Evolutionary conservation across 306 rosid species (phyloP).

Genomic region (Corylus heterophylla): DNA sequence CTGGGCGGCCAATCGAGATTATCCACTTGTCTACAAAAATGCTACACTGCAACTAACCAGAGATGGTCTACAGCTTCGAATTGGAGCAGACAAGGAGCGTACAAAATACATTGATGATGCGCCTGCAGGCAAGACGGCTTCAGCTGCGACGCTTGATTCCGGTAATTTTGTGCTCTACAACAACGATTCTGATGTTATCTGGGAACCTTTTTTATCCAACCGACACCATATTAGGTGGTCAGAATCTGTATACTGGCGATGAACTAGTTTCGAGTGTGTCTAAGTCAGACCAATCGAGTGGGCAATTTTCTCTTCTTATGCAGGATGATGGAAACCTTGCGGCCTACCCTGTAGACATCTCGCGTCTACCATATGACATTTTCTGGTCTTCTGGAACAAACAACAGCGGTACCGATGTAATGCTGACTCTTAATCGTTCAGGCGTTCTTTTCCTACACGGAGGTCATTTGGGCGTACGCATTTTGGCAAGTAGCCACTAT

Average conservation of each 20-base stretch:
- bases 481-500: neutral
- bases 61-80: neutral
- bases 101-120: neutral
- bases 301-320: neutral
- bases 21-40: neutral
- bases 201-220: slow-evolving; percentile 2
- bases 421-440: neutral
- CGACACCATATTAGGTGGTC: slow-evolving; percentile 13
- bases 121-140: neutral
- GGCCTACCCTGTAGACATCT: neutral
- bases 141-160: neutral
- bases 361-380: neutral
- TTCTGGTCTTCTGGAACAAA: neutral
- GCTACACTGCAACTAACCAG: neutral
- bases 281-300: neutral
- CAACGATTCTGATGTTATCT: neutral
- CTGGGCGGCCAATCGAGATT: neutral
- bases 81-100: no score
- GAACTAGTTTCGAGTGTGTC: neutral
- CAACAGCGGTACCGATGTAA: rapidly evolving
- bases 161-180: slow-evolving; percentile 8
- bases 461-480: rapidly evolving
- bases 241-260: neutral
- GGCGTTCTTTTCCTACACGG: neutral
- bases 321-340: neutral